These are phyloP conservation scores for Tothia fuscella DNA, from an alignment of 2,329 filamentous ascomycete species.

Conservation along the genomic window DNA sequence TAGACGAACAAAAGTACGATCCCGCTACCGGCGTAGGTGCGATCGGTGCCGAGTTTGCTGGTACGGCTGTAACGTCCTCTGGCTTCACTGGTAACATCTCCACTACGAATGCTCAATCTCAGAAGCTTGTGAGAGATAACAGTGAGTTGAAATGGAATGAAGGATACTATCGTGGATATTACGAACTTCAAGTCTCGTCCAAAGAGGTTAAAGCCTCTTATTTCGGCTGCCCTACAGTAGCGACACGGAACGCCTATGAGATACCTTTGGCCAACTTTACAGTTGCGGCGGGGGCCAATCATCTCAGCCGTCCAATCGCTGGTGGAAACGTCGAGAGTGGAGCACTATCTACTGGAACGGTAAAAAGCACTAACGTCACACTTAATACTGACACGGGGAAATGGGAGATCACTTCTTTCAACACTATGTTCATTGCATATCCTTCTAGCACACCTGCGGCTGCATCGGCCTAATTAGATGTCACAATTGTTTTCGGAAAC, in stretches of 20 bases:
- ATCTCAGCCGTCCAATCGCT: slow-evolving; percentile 38
- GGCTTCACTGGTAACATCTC: slow-evolving; percentile 1
- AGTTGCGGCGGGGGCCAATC: slow-evolving; percentile 50
- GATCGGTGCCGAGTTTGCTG: slow-evolving; percentile 43
- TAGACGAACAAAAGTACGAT: slow-evolving; percentile 30
- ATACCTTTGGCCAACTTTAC: slow-evolving; percentile 60
- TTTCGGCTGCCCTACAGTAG: slow-evolving; percentile 51
- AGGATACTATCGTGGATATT: slow-evolving; percentile 52
- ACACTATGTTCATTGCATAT: too few species aligned
- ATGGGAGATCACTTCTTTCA: background rate
- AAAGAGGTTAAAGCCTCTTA: slow-evolving; percentile 49
- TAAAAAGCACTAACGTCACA: slow-evolving; percentile 3
- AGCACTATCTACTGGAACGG: slow-evolving; percentile 37
- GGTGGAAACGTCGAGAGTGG: slow-evolving; percentile 44
- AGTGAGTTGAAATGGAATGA: slow-evolving; percentile 4
- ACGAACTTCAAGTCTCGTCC: slow-evolving; percentile 47
- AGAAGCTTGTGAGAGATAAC: slow-evolving; percentile 1
- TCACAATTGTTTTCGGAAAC: too few species aligned
- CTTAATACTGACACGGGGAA: background rate
- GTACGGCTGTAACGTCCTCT: slow-evolving; percentile 52
- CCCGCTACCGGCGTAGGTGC: slow-evolving; percentile 26
- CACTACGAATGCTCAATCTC: background rate
- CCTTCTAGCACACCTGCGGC: too few species aligned
- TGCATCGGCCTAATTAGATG: too few species aligned
- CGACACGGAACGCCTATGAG: slow-evolving; percentile 49